Base-by-base conservation (phyloP, 2,329 filamentous ascomycete genomes). In the Arthrobotrys entomopaga region DNA sequence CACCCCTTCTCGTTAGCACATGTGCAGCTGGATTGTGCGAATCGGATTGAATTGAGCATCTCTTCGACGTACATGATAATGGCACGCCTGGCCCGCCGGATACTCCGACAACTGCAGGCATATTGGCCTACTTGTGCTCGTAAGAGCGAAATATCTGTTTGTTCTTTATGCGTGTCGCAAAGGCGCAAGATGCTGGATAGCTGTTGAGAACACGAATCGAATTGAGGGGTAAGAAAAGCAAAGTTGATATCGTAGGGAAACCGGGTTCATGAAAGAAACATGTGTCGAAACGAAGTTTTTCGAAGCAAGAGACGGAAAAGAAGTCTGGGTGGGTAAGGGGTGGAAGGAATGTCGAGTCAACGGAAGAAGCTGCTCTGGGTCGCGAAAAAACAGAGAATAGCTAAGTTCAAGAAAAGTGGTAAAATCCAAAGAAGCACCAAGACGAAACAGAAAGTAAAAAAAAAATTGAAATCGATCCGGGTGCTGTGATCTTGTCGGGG, bases 71-170 rank as follows among this genome's bases (percentile, higher is more conserved):
- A 90, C 88, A 91, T 53, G 89, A 91, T 80, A 91, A 83, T 78
- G 88, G 84, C 79, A 91, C 88, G 60, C 87, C 86, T 78, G 89
- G 89, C 78, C 84, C 83, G 78, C 90, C 89, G 79, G 86, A 83
- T 78, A 64, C 57, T 46, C 70, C 70, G 38, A 74, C 63, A 24
- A 74, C 49, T 1, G 70, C 63, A 59, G 70, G 70, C 70, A 74
- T 74, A 7, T 42, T 52, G 20, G 70, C 70, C 70, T 67, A 50
- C n/a, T 50, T n/a, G 8, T 52, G 58, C 50, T 52, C 52, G 24
- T 26, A 19, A 59, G 70, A 74, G 63, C 56, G 61, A 46, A 19
- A 15, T 8, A 38, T 46, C 13, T 46, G 8, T 61, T 49, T 16
- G n/a, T 50, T 57, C 11, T 61, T 48, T 22, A 22, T 46, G 56